Evolutionary conservation across 225 moss, liverwort and hornwort genomes (phyloP), one percentile per base, ranked within the genome.

Genomic region (Bryum argenteum): DNA sequence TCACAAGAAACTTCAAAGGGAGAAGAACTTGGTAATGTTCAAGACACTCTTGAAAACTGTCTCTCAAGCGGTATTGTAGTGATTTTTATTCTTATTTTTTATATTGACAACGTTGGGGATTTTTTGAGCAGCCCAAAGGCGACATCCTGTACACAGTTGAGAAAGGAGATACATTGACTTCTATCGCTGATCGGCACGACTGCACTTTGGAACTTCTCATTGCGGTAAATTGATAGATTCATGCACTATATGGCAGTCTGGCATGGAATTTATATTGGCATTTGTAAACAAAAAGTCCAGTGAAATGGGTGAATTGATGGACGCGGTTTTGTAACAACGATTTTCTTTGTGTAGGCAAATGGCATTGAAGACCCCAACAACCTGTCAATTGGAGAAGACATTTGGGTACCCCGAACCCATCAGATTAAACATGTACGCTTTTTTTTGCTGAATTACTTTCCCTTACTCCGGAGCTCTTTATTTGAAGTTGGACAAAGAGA

Each of bases 401-500:
- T 89, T 39, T 89, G 89, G 86, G 75, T 89, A 61, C 89, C 89
- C 21, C 70, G 77, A 15, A 89, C 89, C 19, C 84, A 89, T 58
- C 77, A 77, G 54, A 89, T 89, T 23, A 77, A 79, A 50, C 77
- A 81, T 83, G 86, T 89, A 33, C 21, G 5, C 33, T 24, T n/a
- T 5, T 14, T 71, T 28, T 9, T 38, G 50, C 64, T 69, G 8
- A 60, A 60, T 41, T 20, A 0, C 20, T 61, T 19, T 41, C 44
- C n/a, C 42, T 5, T 39, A 41, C n/a, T 42, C n/a, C 21, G 40
- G 51, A 63, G 43, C 13, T 63, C 22, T 43, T 63, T 14, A 8
- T 39, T 28, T 65, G 26, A 28, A n/a, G n/a, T 65, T 65, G 22
- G 21, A 22, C 9, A 23, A 1, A 39, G 53, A 38, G 37, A 67